Evolutionary conservation across 164 flowering plant species (phyloP).

Genomic region (Sedum album): DNA sequence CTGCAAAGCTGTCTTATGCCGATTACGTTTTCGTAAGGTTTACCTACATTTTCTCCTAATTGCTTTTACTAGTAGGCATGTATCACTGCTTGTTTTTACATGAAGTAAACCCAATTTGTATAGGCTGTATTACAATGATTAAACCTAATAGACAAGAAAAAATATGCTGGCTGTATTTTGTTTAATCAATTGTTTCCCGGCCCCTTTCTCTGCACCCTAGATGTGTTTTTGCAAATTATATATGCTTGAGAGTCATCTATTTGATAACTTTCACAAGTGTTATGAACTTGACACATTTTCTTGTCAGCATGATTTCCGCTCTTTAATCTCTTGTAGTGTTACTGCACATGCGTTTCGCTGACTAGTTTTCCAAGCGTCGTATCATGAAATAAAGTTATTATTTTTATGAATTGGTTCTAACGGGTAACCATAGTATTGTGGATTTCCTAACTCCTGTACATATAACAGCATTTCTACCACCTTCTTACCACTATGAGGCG

Average conservation of each 20-base stretch:
- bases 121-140: not conserved
- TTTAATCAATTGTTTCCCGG: not conserved
- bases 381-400: not conserved
- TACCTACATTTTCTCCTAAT: slow-evolving; percentile 21
- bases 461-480: slow-evolving; percentile 83
- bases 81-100: not conserved
- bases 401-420: not conserved
- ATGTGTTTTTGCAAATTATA: not conserved
- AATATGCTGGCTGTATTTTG: not conserved
- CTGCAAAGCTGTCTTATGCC: slow-evolving; percentile 86
- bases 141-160: not conserved
- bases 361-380: too few species aligned
- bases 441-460: slow-evolving; percentile 12
- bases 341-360: too few species aligned
- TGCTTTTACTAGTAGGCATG: not conserved
- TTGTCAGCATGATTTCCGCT: not conserved
- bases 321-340: not conserved
- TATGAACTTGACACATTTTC: not conserved
- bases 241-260: not conserved
- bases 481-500: slow-evolving; percentile 64
- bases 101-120: not conserved
- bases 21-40: slow-evolving; percentile 99
- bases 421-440: not conserved
- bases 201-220: not conserved
- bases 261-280: not conserved